Evolutionary conservation across 1,284 basidiomycete genomes (phyloP), one percentile per base, ranked within the genome.

Genomic region (Sporisorium scitamineum): DNA sequence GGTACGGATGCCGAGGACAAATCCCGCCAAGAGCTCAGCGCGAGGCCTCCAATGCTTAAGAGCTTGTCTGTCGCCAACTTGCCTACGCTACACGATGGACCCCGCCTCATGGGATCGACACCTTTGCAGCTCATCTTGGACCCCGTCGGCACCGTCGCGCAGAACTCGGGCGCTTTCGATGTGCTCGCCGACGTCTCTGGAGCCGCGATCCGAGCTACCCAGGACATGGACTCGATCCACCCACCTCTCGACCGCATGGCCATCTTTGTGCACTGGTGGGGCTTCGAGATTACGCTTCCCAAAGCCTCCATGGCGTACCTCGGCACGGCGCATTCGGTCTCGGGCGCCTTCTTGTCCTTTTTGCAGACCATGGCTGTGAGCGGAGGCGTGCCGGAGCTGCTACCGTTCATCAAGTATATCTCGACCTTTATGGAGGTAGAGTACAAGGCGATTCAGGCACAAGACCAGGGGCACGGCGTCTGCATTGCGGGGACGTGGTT

Each of bases 251-350:
- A 83, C 55, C 73, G 81, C 32, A 74, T 81, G 78, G 76, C 80
- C 54, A 78, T 83, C 71, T 80, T 81, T 53, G 65, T 82, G 18
- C 78, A 80, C 57, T 83, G 81, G 81, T 83, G 80, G 80, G 81
- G 81, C n/a, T 83, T 80, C 22, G 81, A 83, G 58, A 62, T 83
- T 42, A 82, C 80, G 24, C 71, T 83, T 1, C 81, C 81, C 14
- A 61, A 72, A 22, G 63, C 79, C 2, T 77, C 76, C 3, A 79
- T 83, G 77, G 45, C 56, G 13, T 80, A 81, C 52, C 76, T 83
- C n/a, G 50, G 47, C 7, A 83, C 81, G 1, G 81, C 81, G 22
- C 80, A 82, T 37, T 77, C 73, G 14, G 61, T 83, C 9, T 79
- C 76, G 6, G 80, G 79, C 1, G 76, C 80, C 0, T 80, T 83